A percentile compares a stretch with the other conserved stretches of the same genome.
These are phyloP conservation scores for Mucor plumbeus DNA, from an alignment of 371 early-diverging fungal genomes.

Conservation along the genomic window DNA sequence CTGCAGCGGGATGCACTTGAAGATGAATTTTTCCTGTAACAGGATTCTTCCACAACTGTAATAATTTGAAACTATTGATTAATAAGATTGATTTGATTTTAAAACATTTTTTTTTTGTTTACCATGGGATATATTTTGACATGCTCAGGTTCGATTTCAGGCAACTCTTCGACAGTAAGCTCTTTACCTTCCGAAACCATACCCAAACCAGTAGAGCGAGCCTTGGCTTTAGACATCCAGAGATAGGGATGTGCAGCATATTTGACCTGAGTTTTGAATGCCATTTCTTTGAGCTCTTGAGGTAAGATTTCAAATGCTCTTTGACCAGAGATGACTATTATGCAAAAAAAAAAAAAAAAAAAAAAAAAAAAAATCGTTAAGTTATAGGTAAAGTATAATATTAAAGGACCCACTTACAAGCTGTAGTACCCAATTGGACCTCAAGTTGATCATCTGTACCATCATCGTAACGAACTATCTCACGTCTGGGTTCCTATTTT, in stretches of 20 bases:
- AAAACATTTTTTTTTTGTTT: neutral
- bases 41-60: conserved; percentile 56
- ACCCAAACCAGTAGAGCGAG: conserved; percentile 48
- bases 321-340: conserved; percentile 54
- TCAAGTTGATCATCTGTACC: conserved; percentile 45
- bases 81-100: neutral
- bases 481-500: conserved; percentile 45
- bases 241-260: conserved; percentile 57
- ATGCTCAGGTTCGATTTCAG: conserved; percentile 44
- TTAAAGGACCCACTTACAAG: conserved; percentile 40
- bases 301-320: conserved; percentile 53
- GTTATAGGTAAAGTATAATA: neutral
- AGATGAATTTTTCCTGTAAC: conserved; percentile 55
- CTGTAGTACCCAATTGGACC: conserved; percentile 57
- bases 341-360: neutral
- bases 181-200: conserved; percentile 54
- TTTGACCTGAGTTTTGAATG: conserved; percentile 53
- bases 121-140: conserved; percentile 58
- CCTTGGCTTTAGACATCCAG: conserved; percentile 56
- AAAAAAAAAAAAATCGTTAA: neutral
- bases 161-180: conserved; percentile 41
- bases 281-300: conserved; percentile 51
- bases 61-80: neutral
- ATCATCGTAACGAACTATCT: conserved; percentile 51
- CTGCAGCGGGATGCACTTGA: conserved; percentile 55